phyloP scores from a whole-genome alignment of 495 filamentous ascomycete species.

The Cetradonia linearis region DNA sequence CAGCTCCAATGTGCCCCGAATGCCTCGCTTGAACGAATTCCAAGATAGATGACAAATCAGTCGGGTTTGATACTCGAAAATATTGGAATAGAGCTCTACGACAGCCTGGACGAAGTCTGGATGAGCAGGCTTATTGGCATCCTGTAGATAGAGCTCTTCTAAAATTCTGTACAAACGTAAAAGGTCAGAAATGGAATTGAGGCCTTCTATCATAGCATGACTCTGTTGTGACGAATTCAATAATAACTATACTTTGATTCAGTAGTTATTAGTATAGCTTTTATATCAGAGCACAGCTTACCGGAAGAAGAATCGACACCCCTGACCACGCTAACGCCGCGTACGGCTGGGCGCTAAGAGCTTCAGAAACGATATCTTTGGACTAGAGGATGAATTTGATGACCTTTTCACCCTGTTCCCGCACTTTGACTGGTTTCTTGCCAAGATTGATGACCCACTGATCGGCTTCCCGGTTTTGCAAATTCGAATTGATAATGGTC shows the following conservation, averaged over 20 bases:
- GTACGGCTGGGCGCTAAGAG: conserved; percentile 28
- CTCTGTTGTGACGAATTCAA: conserved; percentile 3
- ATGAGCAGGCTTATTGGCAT: conserved; percentile 22
- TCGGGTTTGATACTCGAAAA: conserved; percentile 31
- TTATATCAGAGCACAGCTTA: conserved; percentile 13
- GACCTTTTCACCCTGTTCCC: conserved; percentile 26
- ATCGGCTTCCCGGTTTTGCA: background rate
- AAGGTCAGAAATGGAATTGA: conserved; percentile 19
- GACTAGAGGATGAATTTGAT: conserved; percentile 29
- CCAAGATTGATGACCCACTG: conserved; percentile 14
- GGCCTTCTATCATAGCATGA: conserved; percentile 8
- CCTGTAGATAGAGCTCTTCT: conserved; percentile 13
- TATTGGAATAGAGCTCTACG: conserved; percentile 25
- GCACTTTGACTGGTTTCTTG: conserved; percentile 21
- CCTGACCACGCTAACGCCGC: conserved; percentile 31
- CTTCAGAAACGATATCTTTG: conserved; percentile 24
- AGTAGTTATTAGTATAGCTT: conserved; percentile 2
- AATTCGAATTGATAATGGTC: conserved; percentile 16
- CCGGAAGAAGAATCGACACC: conserved; percentile 28
- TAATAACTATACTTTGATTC: conserved; percentile 9
- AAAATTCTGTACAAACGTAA: conserved; percentile 21
- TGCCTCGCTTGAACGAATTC: conserved; percentile 25
- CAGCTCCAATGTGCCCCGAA: conserved; percentile 20
- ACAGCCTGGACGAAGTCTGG: conserved; percentile 16
- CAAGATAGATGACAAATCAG: conserved; percentile 29